phyloP scores from a whole-genome alignment of 164 flowering plant species.

The Vitis vinifera region ASM3070453v1 NC_081814.1:15498001-15498500 shows the following conservation, averaged over 20 bases:
- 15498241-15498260: background rate
- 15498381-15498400: slow-evolving; percentile 58
- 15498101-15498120: slow-evolving; percentile 88
- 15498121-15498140: slow-evolving; percentile 78
- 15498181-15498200: slow-evolving; percentile 74
- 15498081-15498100: slow-evolving; percentile 94
- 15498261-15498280: background rate
- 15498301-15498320: slow-evolving; percentile 84
- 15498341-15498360: slow-evolving; percentile 93
- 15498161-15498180: slow-evolving; percentile 95
- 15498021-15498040: no score
- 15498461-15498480: background rate
- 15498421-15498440: background rate
- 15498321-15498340: slow-evolving; percentile 82
- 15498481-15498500: background rate
- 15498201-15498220: background rate
- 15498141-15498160: slow-evolving; percentile 74
- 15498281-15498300: slow-evolving; percentile 32
- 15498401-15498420: background rate
- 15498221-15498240: background rate
- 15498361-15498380: slow-evolving; percentile 71
- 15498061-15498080: slow-evolving; percentile 83
- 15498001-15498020: no score
- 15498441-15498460: background rate
- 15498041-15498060: slow-evolving; percentile 59